Base-by-base conservation (phyloP, 768 basidiomycete genomes). In the Xerocomellus dryophilus region DNA sequence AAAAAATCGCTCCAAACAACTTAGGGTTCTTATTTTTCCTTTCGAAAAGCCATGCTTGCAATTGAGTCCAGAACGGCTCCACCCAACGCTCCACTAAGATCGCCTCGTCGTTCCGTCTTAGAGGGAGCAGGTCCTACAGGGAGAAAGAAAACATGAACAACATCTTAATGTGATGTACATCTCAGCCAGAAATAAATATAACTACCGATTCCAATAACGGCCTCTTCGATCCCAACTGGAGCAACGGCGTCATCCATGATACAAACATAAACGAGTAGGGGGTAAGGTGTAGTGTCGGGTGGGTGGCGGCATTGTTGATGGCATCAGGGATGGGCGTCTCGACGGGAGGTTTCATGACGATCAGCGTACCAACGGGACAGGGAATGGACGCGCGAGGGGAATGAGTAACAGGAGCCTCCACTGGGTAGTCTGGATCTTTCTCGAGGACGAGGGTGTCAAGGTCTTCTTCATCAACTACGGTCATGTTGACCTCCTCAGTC, bases 131-230 rank as follows among this genome's bases (percentile, higher is more conserved):
- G 42, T 66, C 65, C 65, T 67, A 46, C 54, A 59, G 43, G 48
- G 34, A 9, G 8, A 39, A 47, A 39, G 41, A 43, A 52, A 53
- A 47, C 20, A 54, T 38, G 25, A 43, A 53, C 50, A 52, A 61
- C 18, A 63, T 48, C 46, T 61, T 44, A 62, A 65, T 42, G 35
- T 54, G 52, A 56, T 51, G 31, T 66, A 64, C 57, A 59, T 5
- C 6, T 64, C 29, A 66, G 14, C 65, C 60, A 58, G 57, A 64
- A 56, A 38, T 18, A 29, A 60, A 66, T 54, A 66, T 64, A 66
- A 62, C 62, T 62, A 66, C 65, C 65, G 65, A 62, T 66, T 66
- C 62, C 60, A 66, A 51, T 56, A 66, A 56, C n/a, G 65, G 65
- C 31, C 65, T 58, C 56, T 64, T 66, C 29, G 62, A 50, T 47